Conservation (phyloP, 306 rosid species). For the Glycine latifolia region DNA sequence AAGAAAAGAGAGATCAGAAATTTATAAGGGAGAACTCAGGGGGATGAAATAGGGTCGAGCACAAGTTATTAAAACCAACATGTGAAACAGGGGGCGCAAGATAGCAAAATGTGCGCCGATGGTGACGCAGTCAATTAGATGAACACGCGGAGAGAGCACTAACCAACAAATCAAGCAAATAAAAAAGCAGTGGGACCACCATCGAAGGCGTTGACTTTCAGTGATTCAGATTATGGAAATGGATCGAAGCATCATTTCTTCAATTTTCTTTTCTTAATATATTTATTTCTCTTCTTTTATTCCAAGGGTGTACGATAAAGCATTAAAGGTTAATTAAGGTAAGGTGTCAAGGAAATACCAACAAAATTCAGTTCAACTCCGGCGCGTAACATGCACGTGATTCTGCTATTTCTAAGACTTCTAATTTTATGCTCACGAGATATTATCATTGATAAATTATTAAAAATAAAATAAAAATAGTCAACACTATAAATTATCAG, state of each 20-base stretch:
- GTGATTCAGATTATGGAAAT: not conserved
- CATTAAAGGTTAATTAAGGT: conserved; percentile 21
- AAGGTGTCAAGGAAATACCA: not conserved
- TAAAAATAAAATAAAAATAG: no score
- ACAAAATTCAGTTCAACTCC: conserved; percentile 2
- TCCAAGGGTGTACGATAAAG: not conserved
- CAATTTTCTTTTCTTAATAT: no score
- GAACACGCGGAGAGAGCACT: conserved; percentile 49
- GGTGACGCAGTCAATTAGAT: conserved; percentile 58
- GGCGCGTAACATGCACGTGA: conserved; percentile 9
- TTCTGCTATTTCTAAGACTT: not conserved
- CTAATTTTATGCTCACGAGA: no score
- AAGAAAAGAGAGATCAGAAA: not conserved
- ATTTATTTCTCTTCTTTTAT: not conserved
- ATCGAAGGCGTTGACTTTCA: conserved; percentile 70
- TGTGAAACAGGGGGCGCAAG: conserved; percentile 42
- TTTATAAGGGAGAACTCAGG: not conserved
- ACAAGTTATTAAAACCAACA: not conserved
- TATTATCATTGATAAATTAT: no score
- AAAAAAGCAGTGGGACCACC: conserved; percentile 57
- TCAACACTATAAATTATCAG: no score
- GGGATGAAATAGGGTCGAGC: not conserved
- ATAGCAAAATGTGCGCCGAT: conserved; percentile 50
- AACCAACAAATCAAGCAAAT: conserved; percentile 46
- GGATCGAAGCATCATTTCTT: conserved; percentile 15